phyloP scores from a whole-genome alignment of 306 rosid species.

The Alnus rubra region DNA sequence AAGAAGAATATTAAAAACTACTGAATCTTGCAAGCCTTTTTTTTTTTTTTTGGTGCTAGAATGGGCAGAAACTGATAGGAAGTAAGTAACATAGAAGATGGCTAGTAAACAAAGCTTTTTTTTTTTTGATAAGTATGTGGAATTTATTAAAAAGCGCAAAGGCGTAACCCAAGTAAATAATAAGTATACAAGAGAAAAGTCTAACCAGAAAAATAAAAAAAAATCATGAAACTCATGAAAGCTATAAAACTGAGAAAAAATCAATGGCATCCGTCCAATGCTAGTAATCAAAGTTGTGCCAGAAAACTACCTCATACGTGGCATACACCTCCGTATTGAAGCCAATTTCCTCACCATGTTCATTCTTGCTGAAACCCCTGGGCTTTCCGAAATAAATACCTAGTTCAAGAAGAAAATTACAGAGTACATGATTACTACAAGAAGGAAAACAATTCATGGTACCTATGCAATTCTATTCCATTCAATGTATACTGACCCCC shows the following conservation, averaged over 20 bases:
- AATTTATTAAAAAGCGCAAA: too few species aligned
- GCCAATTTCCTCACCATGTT: slow-evolving; percentile 79
- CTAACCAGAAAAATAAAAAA: too few species aligned
- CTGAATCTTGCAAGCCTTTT: not conserved
- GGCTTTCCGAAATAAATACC: slow-evolving; percentile 81
- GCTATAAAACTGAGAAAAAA: too few species aligned
- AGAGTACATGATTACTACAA: too few species aligned
- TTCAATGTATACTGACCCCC: slow-evolving; percentile 62
- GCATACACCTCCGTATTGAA: slow-evolving; percentile 86
- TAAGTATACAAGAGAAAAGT: too few species aligned
- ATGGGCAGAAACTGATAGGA: slow-evolving; percentile 4
- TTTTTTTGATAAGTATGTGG: too few species aligned
- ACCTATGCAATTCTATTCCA: slow-evolving; percentile 9
- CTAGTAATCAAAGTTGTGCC: slow-evolving; percentile 10
- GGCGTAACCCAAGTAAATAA: too few species aligned
- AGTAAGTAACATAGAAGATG: not conserved
- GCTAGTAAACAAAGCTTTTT: not conserved
- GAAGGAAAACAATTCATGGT: not conserved
- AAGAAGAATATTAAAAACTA: not conserved
- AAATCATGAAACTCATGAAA: too few species aligned
- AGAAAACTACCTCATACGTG: slow-evolving; percentile 57
- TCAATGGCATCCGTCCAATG: not conserved
- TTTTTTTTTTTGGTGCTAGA: not conserved
- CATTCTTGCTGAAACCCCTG: slow-evolving; percentile 69
- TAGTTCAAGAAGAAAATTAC: slow-evolving; percentile 7